phyloP scores from a whole-genome alignment of 2,329 filamentous ascomycete genomes.

The Cordyceps tenuipes region DNA sequence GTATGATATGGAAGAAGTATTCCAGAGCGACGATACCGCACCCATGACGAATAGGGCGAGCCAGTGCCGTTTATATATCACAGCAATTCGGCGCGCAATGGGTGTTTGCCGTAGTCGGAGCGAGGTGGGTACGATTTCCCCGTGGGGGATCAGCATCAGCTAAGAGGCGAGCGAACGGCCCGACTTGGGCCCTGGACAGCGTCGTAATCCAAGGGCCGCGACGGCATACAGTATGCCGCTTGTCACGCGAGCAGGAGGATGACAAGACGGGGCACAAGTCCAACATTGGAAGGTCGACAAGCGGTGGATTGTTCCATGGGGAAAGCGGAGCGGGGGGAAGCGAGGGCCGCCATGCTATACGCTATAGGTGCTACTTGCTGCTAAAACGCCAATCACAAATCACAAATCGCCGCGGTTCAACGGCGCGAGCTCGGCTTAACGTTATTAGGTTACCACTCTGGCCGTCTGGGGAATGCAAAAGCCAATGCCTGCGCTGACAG shows the following conservation, averaged over 20 bases:
- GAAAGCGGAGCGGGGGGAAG: neutral
- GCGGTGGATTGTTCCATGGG: neutral
- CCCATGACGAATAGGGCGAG: neutral
- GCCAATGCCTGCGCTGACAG: neutral
- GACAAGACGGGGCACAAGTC: constrained; percentile 1
- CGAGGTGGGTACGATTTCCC: constrained; percentile 8
- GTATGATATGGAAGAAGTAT: constrained; percentile 16
- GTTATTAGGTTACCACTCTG: neutral
- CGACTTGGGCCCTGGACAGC: constrained; percentile 3
- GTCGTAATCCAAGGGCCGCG: neutral
- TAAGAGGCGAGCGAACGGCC: neutral
- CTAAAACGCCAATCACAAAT: too few relatives aligned
- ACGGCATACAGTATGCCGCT: neutral
- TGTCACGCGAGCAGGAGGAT: neutral
- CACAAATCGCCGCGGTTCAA: neutral
- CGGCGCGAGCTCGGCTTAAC: neutral
- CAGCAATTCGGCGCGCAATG: neutral
- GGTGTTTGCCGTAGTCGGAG: neutral
- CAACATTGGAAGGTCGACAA: constrained; percentile 1
- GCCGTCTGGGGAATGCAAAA: neutral
- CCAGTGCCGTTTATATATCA: neutral
- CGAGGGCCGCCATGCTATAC: too few relatives aligned
- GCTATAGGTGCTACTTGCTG: too few relatives aligned
- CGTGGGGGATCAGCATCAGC: neutral
- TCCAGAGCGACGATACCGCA: neutral